phyloP scores from a whole-genome alignment of 2,329 filamentous ascomycete genomes.

The Chrysoporthe puriensis region DNA sequence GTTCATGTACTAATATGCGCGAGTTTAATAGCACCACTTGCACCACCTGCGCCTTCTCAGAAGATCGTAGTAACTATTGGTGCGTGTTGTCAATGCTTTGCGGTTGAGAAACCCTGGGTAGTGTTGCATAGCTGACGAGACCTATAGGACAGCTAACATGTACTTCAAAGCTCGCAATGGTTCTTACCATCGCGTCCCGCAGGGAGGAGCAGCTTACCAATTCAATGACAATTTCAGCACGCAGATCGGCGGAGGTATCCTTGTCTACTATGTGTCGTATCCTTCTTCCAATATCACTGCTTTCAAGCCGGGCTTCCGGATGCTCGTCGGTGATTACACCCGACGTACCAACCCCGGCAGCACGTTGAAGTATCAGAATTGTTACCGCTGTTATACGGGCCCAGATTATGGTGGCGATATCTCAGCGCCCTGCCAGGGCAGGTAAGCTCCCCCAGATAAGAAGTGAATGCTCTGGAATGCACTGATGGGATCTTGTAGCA shows the following conservation, averaged over 20 bases:
- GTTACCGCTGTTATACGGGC: slow-evolving; percentile 10
- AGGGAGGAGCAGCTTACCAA: slow-evolving; percentile 31
- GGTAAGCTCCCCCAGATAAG: not conserved
- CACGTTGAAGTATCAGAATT: slow-evolving; percentile 9
- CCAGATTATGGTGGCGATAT: slow-evolving; percentile 6
- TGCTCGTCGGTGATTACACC: slow-evolving; percentile 46
- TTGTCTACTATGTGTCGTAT: slow-evolving; percentile 39
- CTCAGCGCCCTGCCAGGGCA: slow-evolving; percentile 8
- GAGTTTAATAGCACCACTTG: slow-evolving; percentile 25
- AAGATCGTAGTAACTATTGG: slow-evolving; percentile 23
- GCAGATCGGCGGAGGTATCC: slow-evolving; percentile 17
- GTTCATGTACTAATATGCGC: not conserved
- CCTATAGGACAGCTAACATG: slow-evolving; percentile 17
- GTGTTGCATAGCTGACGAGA: not conserved
- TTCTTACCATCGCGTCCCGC: slow-evolving; percentile 36
- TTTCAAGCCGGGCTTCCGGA: slow-evolving; percentile 50
- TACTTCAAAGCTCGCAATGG: slow-evolving; percentile 30
- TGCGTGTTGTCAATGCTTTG: not conserved
- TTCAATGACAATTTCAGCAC: slow-evolving; percentile 32
- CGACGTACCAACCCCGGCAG: slow-evolving; percentile 32
- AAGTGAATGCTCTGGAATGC: not conserved
- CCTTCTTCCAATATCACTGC: slow-evolving; percentile 42
- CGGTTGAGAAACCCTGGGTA: not conserved
- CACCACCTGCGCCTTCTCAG: slow-evolving; percentile 21
- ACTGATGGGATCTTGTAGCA: not conserved